phyloP scores from a whole-genome alignment of 768 basidiomycete genomes.

The Ephemerocybe angulata region DNA sequence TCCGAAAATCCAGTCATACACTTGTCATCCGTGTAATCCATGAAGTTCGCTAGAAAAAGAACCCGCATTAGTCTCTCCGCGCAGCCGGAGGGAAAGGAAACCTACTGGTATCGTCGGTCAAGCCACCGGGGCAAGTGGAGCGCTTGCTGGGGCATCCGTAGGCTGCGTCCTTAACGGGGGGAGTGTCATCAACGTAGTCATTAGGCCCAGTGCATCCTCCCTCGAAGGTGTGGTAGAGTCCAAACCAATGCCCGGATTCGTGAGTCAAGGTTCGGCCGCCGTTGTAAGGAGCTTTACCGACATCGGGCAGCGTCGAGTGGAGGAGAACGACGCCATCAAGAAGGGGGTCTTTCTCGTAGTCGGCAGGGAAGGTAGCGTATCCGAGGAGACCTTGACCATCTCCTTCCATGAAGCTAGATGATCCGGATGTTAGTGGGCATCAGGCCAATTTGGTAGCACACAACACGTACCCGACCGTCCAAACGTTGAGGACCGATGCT shows the following conservation, averaged over 20 bases:
- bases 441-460: background rate
- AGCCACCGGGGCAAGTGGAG: constrained; percentile 21
- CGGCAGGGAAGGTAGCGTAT: constrained; percentile 43
- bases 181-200: constrained; percentile 38
- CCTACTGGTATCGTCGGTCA: constrained; percentile 16
- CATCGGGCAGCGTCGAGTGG: constrained; percentile 38
- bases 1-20: constrained; percentile 43
- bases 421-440: constrained; percentile 19
- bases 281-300: constrained; percentile 38
- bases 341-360: constrained; percentile 31
- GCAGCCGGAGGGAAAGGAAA: background rate
- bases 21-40: constrained; percentile 45
- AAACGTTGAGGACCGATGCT: constrained; percentile 43
- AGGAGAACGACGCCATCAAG: constrained; percentile 48
- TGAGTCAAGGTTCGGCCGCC: constrained; percentile 47
- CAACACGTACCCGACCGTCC: constrained; percentile 41
- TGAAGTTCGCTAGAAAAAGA: constrained; percentile 33
- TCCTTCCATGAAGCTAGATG: constrained; percentile 24
- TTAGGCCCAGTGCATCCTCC: constrained; percentile 35
- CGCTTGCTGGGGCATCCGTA: constrained; percentile 27
- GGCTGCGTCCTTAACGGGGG: constrained; percentile 33
- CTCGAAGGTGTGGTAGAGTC: constrained; percentile 58
- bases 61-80: background rate
- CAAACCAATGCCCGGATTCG: constrained; percentile 55
- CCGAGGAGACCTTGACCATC: constrained; percentile 37